These are phyloP conservation scores for Fusarium sp. DNA, from an alignment of 2,329 filamentous ascomycete genomes.

Conservation along the genomic window DNA sequence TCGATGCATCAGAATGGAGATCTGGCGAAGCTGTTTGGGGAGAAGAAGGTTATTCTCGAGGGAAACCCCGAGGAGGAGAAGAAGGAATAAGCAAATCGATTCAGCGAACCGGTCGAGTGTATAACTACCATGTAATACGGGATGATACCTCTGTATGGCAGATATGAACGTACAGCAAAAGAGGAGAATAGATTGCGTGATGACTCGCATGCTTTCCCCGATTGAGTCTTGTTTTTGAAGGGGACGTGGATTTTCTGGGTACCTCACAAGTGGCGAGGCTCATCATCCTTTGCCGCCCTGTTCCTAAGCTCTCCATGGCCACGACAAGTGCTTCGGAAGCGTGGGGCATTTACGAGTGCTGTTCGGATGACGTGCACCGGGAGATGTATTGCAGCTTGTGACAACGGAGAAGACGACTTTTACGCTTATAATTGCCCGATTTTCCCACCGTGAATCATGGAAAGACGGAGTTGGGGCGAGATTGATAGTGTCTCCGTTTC, in stretches of 20 bases:
- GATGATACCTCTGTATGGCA: conserved; percentile 48
- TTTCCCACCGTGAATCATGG: too few relatives aligned
- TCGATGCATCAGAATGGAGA: conserved; percentile 98
- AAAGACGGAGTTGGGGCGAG: too few relatives aligned
- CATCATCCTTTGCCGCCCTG: too few relatives aligned
- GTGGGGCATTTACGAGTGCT: too few relatives aligned
- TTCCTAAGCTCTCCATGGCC: too few relatives aligned
- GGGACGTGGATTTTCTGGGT: rapidly evolving
- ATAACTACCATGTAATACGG: conserved; percentile 47
- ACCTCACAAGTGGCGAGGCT: rapidly evolving
- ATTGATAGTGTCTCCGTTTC: too few relatives aligned
- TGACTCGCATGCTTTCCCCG: not conserved
- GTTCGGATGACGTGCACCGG: too few relatives aligned
- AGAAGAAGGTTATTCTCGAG: conserved; percentile 84
- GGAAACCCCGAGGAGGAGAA: conserved; percentile 56
- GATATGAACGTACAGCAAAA: conserved; percentile 44
- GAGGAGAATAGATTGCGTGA: conserved; percentile 38
- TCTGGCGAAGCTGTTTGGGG: conserved; percentile 89
- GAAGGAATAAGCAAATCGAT: conserved; percentile 48
- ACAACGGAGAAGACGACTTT: too few relatives aligned
- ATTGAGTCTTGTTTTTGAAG: not conserved
- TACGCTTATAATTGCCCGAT: too few relatives aligned
- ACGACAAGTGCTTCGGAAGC: too few relatives aligned
- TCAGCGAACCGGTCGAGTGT: conserved; percentile 32
- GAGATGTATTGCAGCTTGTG: too few relatives aligned